Evolutionary conservation across 2,329 filamentous ascomycete species (phyloP).

Genomic region (Aspergillus intermedius): DNA sequence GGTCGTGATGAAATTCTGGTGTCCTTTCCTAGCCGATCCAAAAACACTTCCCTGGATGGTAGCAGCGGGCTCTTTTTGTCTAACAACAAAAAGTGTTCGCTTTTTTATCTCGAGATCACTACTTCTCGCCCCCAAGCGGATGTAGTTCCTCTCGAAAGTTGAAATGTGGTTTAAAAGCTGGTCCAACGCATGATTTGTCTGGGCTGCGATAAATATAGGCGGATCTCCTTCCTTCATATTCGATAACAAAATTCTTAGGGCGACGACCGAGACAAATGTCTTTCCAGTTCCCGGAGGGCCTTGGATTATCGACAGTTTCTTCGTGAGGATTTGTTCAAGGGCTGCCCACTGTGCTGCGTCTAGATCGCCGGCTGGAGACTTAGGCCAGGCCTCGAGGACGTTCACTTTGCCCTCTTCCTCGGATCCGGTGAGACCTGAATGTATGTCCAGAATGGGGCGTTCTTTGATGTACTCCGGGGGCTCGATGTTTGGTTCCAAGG

Average conservation of each 20-base stretch:
- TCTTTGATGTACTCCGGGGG: conserved; percentile 49
- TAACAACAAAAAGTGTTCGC: conserved; percentile 60
- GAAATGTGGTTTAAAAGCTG: conserved; percentile 65
- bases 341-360: conserved; percentile 67
- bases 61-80: conserved; percentile 27
- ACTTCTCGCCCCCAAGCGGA: conserved; percentile 64
- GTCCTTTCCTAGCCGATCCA: conserved; percentile 31
- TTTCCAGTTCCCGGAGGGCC: conserved; percentile 77
- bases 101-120: conserved; percentile 59
- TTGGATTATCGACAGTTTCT: conserved; percentile 68
- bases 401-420: conserved; percentile 43
- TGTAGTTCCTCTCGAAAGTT: conserved; percentile 55
- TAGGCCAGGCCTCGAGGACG: conserved; percentile 52
- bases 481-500: conserved; percentile 33
- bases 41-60: conserved; percentile 37
- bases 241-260: conserved; percentile 58
- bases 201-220: conserved; percentile 72
- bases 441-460: conserved; percentile 47
- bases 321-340: conserved; percentile 63
- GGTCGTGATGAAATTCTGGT: conserved; percentile 39
- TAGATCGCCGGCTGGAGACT: conserved; percentile 40
- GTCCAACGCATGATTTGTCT: conserved; percentile 87
- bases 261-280: conserved; percentile 71
- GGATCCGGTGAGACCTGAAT: conserved; percentile 32
- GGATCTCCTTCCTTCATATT: conserved; percentile 53